Evolutionary conservation across 2,329 filamentous ascomycete species (phyloP).

Genomic region (Trichoderma gracile): DNA sequence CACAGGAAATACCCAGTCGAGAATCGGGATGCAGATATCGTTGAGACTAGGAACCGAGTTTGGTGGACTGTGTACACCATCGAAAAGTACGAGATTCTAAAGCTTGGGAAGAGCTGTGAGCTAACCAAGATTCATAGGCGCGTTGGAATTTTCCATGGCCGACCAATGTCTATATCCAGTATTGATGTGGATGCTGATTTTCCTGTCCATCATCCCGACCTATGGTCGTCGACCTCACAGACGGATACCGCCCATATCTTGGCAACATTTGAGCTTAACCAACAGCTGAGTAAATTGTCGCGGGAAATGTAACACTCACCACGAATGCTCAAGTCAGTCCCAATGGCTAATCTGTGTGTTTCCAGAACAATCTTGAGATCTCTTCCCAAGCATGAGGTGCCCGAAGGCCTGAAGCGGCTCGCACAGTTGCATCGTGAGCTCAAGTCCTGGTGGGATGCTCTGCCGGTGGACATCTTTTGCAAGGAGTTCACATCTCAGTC

Average conservation of each 20-base stretch:
- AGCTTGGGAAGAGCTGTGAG: conserved; percentile 25
- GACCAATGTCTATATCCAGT: conserved; percentile 54
- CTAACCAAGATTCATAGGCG: conserved; percentile 40
- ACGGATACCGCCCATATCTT: conserved; percentile 50
- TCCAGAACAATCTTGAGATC: conserved; percentile 12
- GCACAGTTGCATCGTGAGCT: conserved; percentile 9
- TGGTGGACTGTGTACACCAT: conserved; percentile 60
- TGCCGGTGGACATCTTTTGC: conserved; percentile 37
- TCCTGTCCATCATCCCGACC: conserved; percentile 48
- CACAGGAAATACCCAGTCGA: conserved; percentile 53
- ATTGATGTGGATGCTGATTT: conserved; percentile 56
- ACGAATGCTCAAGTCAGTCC: too few species aligned
- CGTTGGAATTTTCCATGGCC: conserved; percentile 57
- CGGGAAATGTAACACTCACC: conserved; percentile 42
- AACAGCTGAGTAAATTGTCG: conserved; percentile 40
- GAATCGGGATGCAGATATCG: conserved; percentile 48
- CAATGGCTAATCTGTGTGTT: neutral
- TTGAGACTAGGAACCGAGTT: conserved; percentile 56
- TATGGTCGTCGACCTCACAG: conserved; percentile 44
- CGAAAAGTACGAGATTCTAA: conserved; percentile 47
- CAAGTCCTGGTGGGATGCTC: conserved; percentile 44
- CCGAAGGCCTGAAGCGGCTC: conserved; percentile 16
- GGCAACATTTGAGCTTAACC: conserved; percentile 43
- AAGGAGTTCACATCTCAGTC: conserved; percentile 45
- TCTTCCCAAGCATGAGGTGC: conserved; percentile 11